Percentiles rank a stretch among this genome's conserved stretches.
phyloP scores from a whole-genome alignment of 345 rosid species.

The Erucastrum elatum region DNA sequence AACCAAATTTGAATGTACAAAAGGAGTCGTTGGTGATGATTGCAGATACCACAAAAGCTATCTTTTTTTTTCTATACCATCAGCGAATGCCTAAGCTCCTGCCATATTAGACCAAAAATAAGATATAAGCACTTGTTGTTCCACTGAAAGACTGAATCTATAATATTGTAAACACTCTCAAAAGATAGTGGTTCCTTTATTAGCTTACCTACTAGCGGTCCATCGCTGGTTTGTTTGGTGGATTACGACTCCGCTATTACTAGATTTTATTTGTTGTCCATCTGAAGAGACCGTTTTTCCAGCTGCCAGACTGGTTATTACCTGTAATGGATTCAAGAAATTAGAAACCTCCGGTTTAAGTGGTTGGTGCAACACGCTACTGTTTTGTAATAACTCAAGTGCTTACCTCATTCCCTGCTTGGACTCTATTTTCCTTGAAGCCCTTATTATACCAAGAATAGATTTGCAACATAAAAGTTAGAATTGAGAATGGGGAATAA shows the following conservation, averaged over 20 bases:
- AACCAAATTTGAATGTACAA: slow-evolving; percentile 33
- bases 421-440: slow-evolving; percentile 89
- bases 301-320: slow-evolving; percentile 34
- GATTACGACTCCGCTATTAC: slow-evolving; percentile 30
- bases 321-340: slow-evolving; percentile 31
- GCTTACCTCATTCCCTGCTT: slow-evolving; percentile 64
- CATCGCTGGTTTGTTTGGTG: slow-evolving; percentile 47
- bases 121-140: not conserved
- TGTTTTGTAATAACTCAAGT: not conserved
- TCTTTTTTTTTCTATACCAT: slow-evolving; percentile 27
- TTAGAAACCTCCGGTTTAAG: not conserved
- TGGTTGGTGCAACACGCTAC: slow-evolving; percentile 1
- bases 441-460: slow-evolving; percentile 56
- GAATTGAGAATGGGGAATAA: slow-evolving; percentile 7
- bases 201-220: slow-evolving; percentile 46
- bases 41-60: not conserved
- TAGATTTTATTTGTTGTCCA: slow-evolving; percentile 45
- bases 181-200: not conserved
- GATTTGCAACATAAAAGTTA: slow-evolving; percentile 37
- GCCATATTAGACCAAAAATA: slow-evolving; percentile 10
- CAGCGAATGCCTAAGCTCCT: slow-evolving; percentile 67
- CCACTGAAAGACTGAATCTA: too few species aligned
- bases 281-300: slow-evolving; percentile 40
- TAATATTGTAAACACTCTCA: not conserved
- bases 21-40: slow-evolving; percentile 10